Conservation (phyloP, 2,329 filamentous ascomycete genomes). For the Colletotrichum aenigma region DNA sequence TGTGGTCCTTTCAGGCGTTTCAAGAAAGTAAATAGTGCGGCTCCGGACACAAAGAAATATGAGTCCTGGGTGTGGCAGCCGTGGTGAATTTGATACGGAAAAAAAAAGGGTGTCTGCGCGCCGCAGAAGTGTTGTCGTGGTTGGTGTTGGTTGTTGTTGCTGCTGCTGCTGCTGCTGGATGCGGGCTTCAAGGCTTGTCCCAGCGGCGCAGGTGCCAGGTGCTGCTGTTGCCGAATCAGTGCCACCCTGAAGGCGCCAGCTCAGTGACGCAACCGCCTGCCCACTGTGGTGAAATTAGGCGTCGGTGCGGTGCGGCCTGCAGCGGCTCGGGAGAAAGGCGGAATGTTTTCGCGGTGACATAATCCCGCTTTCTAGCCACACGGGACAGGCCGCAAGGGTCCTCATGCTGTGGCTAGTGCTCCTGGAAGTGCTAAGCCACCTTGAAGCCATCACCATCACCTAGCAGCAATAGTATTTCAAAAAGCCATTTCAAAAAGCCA, state of each 20-base stretch:
- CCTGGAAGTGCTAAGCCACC: background rate
- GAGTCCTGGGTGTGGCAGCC: background rate
- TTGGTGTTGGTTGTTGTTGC: background rate
- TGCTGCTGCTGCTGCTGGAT: background rate
- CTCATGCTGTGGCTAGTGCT: background rate
- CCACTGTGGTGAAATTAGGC: background rate
- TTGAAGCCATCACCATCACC: background rate
- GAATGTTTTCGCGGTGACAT: background rate
- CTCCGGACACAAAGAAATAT: background rate
- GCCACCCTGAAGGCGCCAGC: slow-evolving; percentile 15
- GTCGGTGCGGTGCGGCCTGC: background rate
- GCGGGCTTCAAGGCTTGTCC: background rate
- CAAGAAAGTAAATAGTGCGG: background rate
- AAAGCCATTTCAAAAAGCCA: background rate
- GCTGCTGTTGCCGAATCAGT: background rate
- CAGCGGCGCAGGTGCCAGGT: background rate
- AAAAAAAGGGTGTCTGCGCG: background rate
- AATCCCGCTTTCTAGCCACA: background rate
- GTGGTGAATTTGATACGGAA: background rate
- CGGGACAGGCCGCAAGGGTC: background rate
- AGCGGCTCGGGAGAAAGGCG: background rate
- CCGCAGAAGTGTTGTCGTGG: background rate
- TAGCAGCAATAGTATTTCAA: background rate
- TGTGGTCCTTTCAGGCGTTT: background rate
- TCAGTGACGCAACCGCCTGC: slow-evolving; percentile 21